Base-by-base conservation (phyloP, 495 filamentous ascomycete genomes). In the Penicillium cataractarum region DNA sequence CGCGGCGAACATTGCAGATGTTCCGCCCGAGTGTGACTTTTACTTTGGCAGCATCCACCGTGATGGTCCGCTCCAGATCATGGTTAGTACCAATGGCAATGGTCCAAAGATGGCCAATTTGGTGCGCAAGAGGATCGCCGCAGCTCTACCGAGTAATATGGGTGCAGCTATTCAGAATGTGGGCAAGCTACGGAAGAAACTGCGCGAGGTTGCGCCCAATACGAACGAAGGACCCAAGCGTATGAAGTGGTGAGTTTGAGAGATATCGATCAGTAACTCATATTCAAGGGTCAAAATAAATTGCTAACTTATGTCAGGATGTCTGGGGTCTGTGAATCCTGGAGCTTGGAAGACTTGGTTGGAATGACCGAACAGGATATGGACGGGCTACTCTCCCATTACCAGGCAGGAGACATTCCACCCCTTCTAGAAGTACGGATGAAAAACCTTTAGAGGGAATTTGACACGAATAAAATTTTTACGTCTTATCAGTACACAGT, bases 71-170 rank as follows among this genome's bases (percentile, higher is more conserved):
- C 75, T 99, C 63, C 95, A 99, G 81, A 86, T 99, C 63, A 99
- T 99, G 95, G 93, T 99, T 52, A 93, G 89, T 74, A 99, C 95
- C 12, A 98, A 98, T 73, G 95, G 95, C 8, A 98, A 97, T 71
- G 95, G 95, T 0, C 95, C 95, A 1, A 89, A 94, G 77, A 74
- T 98, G 59, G 95, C 95, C 13, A 94, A 89, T 62, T 87, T 94
- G 57, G 88, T 99, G 39, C 78, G 96, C 52, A 85, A 89, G 74
- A 86, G 90, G 72, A 97, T 99, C 64, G 94, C 91, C 15, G 83
- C 78, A 24, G 83, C 79, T 33, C 75, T 99, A 59, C 95, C 96
- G 0, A 65, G 71, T 5, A 90, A 94, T 62, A 86, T 89, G 35
- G 95, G 95, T 1, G 83, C 86, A 21, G 94, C 96, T 0, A 92